Percentiles rank a stretch among this genome's conserved stretches.
Evolutionary conservation across 1,284 basidiomycete genomes (phyloP).

Genomic region (Ustilago shanxiensis): DNA sequence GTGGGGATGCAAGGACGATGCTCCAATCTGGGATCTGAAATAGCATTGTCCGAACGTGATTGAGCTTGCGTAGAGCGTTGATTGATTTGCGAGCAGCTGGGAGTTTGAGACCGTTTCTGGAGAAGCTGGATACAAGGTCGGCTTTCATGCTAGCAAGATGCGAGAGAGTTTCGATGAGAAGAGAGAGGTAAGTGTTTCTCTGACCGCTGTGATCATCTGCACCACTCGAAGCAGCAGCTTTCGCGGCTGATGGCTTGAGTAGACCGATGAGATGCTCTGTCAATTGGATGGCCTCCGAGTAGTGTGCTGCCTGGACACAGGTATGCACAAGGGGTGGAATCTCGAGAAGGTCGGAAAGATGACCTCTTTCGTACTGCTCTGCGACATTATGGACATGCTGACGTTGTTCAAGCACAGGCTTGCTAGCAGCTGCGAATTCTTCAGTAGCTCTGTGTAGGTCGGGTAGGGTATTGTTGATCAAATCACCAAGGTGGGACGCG

Average conservation of each 20-base stretch:
- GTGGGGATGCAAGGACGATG: background rate
- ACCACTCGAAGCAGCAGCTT: too few relatives aligned
- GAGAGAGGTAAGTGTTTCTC: constrained; percentile 73
- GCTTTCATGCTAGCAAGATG: constrained; percentile 76
- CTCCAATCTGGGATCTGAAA: constrained; percentile 16
- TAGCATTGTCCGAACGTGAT: constrained; percentile 55
- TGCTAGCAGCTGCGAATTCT: constrained; percentile 21
- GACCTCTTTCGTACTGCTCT: constrained; percentile 77
- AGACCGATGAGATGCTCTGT: constrained; percentile 77
- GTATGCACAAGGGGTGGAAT: constrained; percentile 89
- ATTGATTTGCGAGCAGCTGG: constrained; percentile 89
- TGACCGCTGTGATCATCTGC: constrained; percentile 2
- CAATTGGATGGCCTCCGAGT: constrained; percentile 87
- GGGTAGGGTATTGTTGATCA: constrained; percentile 32
- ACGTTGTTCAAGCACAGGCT: constrained; percentile 30
- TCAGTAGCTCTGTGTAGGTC: constrained; percentile 30
- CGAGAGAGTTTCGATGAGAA: constrained; percentile 79
- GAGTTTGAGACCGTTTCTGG: constrained; percentile 83
- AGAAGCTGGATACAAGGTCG: constrained; percentile 82
- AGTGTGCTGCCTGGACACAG: constrained; percentile 89
- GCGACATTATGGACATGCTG: constrained; percentile 32
- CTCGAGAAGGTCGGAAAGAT: constrained; percentile 88
- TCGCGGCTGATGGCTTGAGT: constrained; percentile 39
- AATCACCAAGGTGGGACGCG: constrained; percentile 21
- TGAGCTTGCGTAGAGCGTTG: constrained; percentile 85